Conservation (phyloP, 257 asterid species). For the Anisodus acutangulus region DNA sequence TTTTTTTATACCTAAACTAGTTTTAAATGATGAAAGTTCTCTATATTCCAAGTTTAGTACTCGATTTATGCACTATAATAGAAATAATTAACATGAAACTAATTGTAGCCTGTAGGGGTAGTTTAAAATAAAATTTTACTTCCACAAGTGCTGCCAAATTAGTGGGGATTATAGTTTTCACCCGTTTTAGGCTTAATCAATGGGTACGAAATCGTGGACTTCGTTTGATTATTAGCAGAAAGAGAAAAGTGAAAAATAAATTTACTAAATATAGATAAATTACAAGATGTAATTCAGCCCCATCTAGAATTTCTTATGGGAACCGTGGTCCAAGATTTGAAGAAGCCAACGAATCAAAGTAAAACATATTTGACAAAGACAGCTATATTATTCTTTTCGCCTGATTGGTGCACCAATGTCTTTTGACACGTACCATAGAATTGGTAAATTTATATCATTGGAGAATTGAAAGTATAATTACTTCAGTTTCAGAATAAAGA, state of each 20-base stretch:
- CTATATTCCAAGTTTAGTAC: too few relatives aligned
- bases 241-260: background rate
- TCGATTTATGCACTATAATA: too few relatives aligned
- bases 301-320: background rate
- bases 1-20: too few relatives aligned
- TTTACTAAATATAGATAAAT: background rate
- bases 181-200: background rate
- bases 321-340: background rate
- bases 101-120: background rate
- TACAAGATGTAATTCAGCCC: background rate
- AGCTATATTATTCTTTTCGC: constrained; percentile 11
- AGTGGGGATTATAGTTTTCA: background rate
- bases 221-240: background rate
- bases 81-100: background rate
- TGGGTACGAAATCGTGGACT: background rate
- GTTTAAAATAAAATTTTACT: background rate
- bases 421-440: background rate
- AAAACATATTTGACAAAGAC: background rate
- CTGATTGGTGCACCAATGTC: constrained; percentile 23
- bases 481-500: background rate
- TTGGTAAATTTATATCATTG: background rate
- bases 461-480: background rate
- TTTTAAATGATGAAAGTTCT: too few relatives aligned
- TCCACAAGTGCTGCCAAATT: background rate
- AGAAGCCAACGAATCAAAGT: background rate